Percentiles rank a stretch among this genome's conserved stretches.
phyloP scores from a whole-genome alignment of 345 rosid genomes.

The Triadica sebifera region DNA sequence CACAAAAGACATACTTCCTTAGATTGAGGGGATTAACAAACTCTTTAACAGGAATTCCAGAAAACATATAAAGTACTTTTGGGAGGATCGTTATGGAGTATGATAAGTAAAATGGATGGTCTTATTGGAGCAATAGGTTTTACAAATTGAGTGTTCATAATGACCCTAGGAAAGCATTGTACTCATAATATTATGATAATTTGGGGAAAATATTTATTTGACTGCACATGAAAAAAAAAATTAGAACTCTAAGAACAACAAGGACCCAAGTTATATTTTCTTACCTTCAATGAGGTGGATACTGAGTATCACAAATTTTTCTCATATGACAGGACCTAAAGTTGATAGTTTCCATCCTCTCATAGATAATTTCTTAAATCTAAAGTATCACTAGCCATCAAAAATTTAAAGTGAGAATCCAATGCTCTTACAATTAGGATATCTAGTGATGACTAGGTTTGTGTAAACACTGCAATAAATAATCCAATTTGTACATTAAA shows the following conservation, averaged over 20 bases:
- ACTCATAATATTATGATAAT: no score
- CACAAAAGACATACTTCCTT: background rate
- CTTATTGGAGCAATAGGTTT: no score
- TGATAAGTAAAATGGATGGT: no score
- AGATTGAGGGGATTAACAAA: background rate
- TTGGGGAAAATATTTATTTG: background rate
- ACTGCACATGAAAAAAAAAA: background rate
- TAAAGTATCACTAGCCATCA: background rate
- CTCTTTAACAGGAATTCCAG: background rate
- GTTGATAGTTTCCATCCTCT: background rate
- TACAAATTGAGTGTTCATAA: background rate
- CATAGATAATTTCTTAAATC: background rate
- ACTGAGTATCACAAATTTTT: background rate
- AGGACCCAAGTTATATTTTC: background rate
- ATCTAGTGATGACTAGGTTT: background rate
- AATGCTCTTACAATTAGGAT: background rate
- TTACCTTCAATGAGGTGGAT: background rate
- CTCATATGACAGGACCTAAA: no score
- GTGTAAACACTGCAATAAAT: background rate
- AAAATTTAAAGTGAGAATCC: background rate
- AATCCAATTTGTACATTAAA: constrained; percentile 43
- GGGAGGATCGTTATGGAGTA: background rate
- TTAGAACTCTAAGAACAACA: background rate
- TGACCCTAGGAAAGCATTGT: background rate
- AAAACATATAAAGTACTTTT: background rate